Evolutionary conservation across 2,329 filamentous ascomycete species (phyloP).

Genomic region (Nemania sp.): DNA sequence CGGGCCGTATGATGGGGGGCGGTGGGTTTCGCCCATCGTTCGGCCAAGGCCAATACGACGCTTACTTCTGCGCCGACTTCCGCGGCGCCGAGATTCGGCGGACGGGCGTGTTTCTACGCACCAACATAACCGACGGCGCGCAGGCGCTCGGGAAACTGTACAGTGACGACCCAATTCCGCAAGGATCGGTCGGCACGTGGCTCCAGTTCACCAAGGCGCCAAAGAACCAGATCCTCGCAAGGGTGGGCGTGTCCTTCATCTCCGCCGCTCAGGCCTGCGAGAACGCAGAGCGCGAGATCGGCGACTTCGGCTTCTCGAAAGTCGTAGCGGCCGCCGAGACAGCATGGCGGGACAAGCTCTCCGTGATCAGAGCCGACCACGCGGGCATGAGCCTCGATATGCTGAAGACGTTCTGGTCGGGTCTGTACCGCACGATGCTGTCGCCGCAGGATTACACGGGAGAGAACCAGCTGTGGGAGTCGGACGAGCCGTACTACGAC

Average conservation of each 20-base stretch:
- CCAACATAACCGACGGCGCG: constrained; percentile 45
- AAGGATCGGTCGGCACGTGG: constrained; percentile 60
- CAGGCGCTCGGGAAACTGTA: constrained; percentile 39
- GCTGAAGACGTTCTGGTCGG: constrained; percentile 72
- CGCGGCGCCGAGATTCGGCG: constrained; percentile 56
- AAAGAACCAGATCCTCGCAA: constrained; percentile 60
- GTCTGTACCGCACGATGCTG: constrained; percentile 69
- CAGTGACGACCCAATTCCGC: constrained; percentile 37
- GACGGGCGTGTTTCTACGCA: constrained; percentile 61
- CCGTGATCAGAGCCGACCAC: constrained; percentile 60
- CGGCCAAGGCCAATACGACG: constrained; percentile 59
- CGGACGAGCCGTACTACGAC: constrained; percentile 73
- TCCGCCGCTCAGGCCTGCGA: constrained; percentile 68
- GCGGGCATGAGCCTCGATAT: constrained; percentile 59
- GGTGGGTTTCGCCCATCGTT: constrained; percentile 65
- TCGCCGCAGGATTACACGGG: constrained; percentile 77
- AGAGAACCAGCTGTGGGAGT: constrained; percentile 73
- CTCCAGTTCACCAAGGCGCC: constrained; percentile 58
- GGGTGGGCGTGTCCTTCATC: constrained; percentile 77
- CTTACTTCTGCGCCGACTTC: constrained; percentile 67
- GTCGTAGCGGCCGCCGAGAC: constrained; percentile 58
- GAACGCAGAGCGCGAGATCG: constrained; percentile 71
- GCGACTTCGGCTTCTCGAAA: constrained; percentile 64
- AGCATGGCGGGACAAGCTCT: constrained; percentile 67
- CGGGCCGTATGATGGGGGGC: constrained; percentile 62